phyloP scores from a whole-genome alignment of 768 basidiomycete genomes.

The Leccinum truebloodii region DNA sequence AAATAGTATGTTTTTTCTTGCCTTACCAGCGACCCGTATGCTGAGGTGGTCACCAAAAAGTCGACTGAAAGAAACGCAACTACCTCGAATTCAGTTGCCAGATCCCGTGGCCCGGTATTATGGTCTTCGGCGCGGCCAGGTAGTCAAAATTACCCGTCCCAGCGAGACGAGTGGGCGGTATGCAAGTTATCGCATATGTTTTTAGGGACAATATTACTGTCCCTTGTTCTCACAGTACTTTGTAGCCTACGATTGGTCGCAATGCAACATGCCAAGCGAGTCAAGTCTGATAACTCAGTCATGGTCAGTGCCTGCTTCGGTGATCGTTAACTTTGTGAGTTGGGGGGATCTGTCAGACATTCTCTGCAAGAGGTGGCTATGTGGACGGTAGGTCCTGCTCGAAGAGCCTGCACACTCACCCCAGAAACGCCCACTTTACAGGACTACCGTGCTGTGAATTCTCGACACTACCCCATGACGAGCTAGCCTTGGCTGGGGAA shows the following conservation, averaged over 20 bases:
- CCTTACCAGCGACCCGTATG: constrained; percentile 3
- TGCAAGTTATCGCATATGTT: constrained; percentile 90
- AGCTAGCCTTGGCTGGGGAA: not conserved
- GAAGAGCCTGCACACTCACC: too few relatives aligned
- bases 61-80: constrained; percentile 95
- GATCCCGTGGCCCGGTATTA: constrained; percentile 99
- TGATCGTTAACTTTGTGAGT: not conserved
- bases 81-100: constrained; percentile 93
- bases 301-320: constrained; percentile 5
- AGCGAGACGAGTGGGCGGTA: constrained; percentile 96
- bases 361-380: not conserved
- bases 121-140: constrained; percentile 91
- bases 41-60: constrained; percentile 42
- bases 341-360: too few relatives aligned
- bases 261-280: constrained; percentile 6
- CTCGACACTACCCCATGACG: not conserved
- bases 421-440: not conserved
- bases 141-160: constrained; percentile 96
- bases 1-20: constrained; percentile 74
- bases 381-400: not conserved
- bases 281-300: constrained; percentile 1
- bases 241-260: constrained; percentile 11
- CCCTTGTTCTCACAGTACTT: constrained; percentile 5
- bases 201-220: constrained; percentile 40
- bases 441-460: not conserved